Evolutionary conservation across 352 stramenopile species (phyloP), one percentile per base, ranked within the genome.

Genomic region (Phytopythium oedochilum): DNA sequence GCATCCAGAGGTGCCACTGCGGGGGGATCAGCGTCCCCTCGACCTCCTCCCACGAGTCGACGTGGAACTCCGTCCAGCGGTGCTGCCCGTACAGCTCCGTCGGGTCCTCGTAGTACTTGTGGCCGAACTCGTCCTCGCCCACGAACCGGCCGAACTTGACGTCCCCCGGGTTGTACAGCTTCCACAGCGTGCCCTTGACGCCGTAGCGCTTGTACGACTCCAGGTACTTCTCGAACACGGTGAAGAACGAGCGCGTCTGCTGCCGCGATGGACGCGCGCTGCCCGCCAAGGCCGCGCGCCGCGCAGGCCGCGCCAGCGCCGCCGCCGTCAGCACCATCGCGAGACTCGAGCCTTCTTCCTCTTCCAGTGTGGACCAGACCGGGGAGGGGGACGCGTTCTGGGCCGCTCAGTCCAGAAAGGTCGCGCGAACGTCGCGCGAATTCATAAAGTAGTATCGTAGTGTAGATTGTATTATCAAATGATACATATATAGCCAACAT

Each of bases 71-170:
- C 9, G 83, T 92, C 77, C 82, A 95, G 58, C 85, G 85, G 56
- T 95, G 78, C 64, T 89, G 76, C 44, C 79, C 68, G 56, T 75
- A 71, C 12, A 93, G 18, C 45, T 93, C 85, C 3, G 73, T 88
- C 39, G 79, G 79, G 62, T 95, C 85, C 39, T 95, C 85, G 63
- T 86, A 95, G 76, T 92, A 95, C 70, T 88, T 84, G 71, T 88
- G 87, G 43, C 85, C 85, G 59, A 92, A 90, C 67, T 88, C 67
- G 61, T 95, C 85, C 53, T 87, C 59, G 38, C 85, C 85, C 25
- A 95, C 83, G 36, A 79, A 70, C 50, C 87, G 82, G 18, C 85
- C 85, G 61, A 95, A 95, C 68, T 95, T 95, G 64, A 95, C 81
- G 59, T 95, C 85, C 15, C 81, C 81, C 2, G 81, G 77, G 66